phyloP scores from a whole-genome alignment of 345 rosid genomes.

The Crucihimalaya himalaica region DNA sequence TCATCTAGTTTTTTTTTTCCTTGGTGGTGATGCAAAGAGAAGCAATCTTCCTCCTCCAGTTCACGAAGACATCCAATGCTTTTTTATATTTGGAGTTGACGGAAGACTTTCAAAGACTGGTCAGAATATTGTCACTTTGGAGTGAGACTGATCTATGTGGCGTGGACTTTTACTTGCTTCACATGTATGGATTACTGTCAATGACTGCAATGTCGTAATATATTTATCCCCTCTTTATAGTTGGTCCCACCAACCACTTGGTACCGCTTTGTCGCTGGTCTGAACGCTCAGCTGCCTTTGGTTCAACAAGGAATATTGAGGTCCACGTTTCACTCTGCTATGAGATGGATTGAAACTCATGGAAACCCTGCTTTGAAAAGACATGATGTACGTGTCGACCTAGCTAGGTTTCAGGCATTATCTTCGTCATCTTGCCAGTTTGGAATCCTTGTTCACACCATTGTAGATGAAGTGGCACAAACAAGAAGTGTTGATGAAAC shows the following conservation, averaged over 20 bases:
- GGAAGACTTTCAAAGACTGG: no score
- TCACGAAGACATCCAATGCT: conserved; percentile 76
- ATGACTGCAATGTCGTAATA: neutral
- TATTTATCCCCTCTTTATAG: conserved; percentile 44
- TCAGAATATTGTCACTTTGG: no score
- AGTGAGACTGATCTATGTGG: conserved; percentile 1
- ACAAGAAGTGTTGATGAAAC: conserved; percentile 41
- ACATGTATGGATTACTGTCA: neutral
- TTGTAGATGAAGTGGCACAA: conserved; percentile 41
- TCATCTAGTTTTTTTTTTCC: conserved; percentile 82
- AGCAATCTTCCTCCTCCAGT: conserved; percentile 80
- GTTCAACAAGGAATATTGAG: conserved; percentile 67
- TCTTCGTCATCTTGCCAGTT: conserved; percentile 77
- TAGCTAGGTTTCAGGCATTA: conserved; percentile 86
- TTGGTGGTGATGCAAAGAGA: conserved; percentile 94
- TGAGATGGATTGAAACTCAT: conserved; percentile 93
- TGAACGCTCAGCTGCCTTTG: conserved; percentile 85
- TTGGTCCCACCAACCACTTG: conserved; percentile 85
- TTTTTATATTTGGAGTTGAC: conserved; percentile 77
- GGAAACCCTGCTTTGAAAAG: conserved; percentile 74
- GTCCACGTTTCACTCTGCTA: conserved; percentile 62
- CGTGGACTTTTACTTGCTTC: neutral
- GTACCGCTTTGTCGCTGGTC: conserved; percentile 93
- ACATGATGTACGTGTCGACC: conserved; percentile 63
- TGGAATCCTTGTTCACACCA: conserved; percentile 61